phyloP scores from a whole-genome alignment of 257 asterid genomes.

The Nemophila menziesii region DNA sequence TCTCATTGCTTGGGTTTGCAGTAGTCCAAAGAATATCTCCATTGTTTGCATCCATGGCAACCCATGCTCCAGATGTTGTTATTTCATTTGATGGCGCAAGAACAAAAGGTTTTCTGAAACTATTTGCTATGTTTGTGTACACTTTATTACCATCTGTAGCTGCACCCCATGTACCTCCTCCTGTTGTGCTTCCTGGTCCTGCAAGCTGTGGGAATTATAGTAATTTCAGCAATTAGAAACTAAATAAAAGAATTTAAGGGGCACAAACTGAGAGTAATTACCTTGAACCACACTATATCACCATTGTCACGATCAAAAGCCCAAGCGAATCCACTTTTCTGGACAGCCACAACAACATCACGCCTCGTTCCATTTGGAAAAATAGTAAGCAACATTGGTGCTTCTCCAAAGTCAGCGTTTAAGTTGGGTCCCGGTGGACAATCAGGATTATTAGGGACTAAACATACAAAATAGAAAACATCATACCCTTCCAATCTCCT shows the following conservation, averaged over 20 bases:
- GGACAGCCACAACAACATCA: slow-evolving; percentile 60
- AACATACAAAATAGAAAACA: slow-evolving; percentile 46
- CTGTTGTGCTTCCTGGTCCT: slow-evolving; percentile 56
- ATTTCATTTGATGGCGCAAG: slow-evolving; percentile 40
- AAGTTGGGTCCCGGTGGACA: slow-evolving; percentile 60
- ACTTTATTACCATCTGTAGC: slow-evolving; percentile 51
- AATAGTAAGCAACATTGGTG: slow-evolving; percentile 51
- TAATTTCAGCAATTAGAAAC: background rate
- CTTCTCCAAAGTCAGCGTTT: slow-evolving; percentile 86
- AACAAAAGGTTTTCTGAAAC: slow-evolving; percentile 25
- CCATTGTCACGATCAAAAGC: slow-evolving; percentile 48
- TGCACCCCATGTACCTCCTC: slow-evolving; percentile 82
- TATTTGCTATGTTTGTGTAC: slow-evolving; percentile 57
- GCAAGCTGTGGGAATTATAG: slow-evolving; percentile 25
- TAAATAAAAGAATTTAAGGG: no score
- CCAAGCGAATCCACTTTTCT: slow-evolving; percentile 73
- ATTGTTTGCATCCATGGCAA: slow-evolving; percentile 57
- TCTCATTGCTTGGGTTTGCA: slow-evolving; percentile 63
- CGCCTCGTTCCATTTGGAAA: slow-evolving; percentile 17
- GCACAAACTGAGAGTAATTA: slow-evolving; percentile 12
- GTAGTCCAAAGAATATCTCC: slow-evolving; percentile 64
- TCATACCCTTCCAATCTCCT: slow-evolving; percentile 50
- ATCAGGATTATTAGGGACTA: slow-evolving; percentile 53
- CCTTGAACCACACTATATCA: slow-evolving; percentile 39
- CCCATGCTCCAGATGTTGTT: slow-evolving; percentile 72